A percentile compares a stretch with the other conserved stretches of the same genome.
Evolutionary conservation across 805 yeast genomes (phyloP).

Genomic region (Saturnispora sanitii): DNA sequence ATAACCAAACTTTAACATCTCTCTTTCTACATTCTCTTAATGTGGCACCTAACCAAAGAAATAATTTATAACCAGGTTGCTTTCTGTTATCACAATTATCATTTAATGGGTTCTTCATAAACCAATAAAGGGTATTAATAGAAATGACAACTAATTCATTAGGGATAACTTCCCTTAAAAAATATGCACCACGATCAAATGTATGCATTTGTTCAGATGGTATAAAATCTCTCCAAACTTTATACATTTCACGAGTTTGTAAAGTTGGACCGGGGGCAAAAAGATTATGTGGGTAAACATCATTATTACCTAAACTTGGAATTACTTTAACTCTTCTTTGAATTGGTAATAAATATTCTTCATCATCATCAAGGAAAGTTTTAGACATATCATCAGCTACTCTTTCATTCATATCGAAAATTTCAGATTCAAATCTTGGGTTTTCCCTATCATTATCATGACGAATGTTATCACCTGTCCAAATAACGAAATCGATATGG

Average conservation of each 20-base stretch:
- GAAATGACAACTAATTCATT: slow-evolving; percentile 68
- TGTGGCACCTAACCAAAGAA: slow-evolving; percentile 69
- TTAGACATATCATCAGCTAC: slow-evolving; percentile 44
- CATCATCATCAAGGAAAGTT: slow-evolving; percentile 41
- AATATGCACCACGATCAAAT: slow-evolving; percentile 69
- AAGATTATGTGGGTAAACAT: slow-evolving; percentile 81
- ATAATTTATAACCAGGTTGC: slow-evolving; percentile 72
- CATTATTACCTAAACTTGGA: slow-evolving; percentile 79
- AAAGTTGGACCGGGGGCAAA: slow-evolving; percentile 84
- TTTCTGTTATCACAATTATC: slow-evolving; percentile 65
- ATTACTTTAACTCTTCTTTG: slow-evolving; percentile 35
- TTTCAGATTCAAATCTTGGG: slow-evolving; percentile 68
- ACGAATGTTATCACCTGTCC: slow-evolving; percentile 87
- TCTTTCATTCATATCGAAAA: slow-evolving; percentile 55
- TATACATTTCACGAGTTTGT: slow-evolving; percentile 68
- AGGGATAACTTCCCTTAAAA: slow-evolving; percentile 70
- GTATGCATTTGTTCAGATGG: slow-evolving; percentile 72
- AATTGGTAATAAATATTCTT: slow-evolving; percentile 20
- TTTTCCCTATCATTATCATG: slow-evolving; percentile 69
- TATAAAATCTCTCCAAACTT: slow-evolving; percentile 62
- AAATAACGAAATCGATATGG: slow-evolving; percentile 73
- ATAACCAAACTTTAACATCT: slow-evolving; percentile 75
- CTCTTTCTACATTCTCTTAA: slow-evolving; percentile 63
- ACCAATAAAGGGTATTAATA: slow-evolving; percentile 67
- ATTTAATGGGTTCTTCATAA: slow-evolving; percentile 69